A percentile compares a stretch with the other conserved stretches of the same genome.
phyloP scores from a whole-genome alignment of 2,329 filamentous ascomycete species.

The Colletotrichum australisinense region DNA sequence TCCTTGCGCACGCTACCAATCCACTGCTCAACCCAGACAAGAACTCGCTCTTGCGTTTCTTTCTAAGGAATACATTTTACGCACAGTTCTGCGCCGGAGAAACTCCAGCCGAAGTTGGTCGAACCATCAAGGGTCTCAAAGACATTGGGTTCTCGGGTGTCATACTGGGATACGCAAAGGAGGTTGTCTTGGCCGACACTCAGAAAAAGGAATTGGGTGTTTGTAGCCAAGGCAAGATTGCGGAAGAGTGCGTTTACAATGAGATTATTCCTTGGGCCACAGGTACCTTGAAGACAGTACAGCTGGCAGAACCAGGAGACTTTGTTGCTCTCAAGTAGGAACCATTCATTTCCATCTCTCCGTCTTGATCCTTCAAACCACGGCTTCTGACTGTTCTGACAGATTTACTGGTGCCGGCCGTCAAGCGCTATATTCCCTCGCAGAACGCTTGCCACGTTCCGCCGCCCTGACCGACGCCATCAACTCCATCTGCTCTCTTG shows the following conservation, averaged over 20 bases:
- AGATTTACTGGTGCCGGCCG: slow-evolving; percentile 86
- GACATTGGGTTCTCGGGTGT: slow-evolving; percentile 84
- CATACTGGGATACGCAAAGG: slow-evolving; percentile 85
- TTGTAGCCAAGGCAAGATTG: slow-evolving; percentile 59
- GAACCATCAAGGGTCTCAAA: slow-evolving; percentile 74
- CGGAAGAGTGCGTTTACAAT: slow-evolving; percentile 58
- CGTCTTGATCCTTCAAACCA: not conserved
- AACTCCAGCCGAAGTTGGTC: slow-evolving; percentile 73
- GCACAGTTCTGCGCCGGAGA: slow-evolving; percentile 92
- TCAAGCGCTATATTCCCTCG: slow-evolving; percentile 75
- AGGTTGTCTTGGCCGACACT: slow-evolving; percentile 76
- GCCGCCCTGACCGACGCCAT: slow-evolving; percentile 76
- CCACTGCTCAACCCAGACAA: slow-evolving; percentile 78
- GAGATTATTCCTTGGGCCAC: slow-evolving; percentile 79
- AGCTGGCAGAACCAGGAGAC: slow-evolving; percentile 73
- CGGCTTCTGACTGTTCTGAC: not conserved
- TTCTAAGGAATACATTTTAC: slow-evolving; percentile 88
- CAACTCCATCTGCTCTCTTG: slow-evolving; percentile 79
- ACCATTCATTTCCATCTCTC: not conserved
- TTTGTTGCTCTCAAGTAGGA: slow-evolving; percentile 73
- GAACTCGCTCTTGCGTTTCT: slow-evolving; percentile 76
- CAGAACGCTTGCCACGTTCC: slow-evolving; percentile 70
- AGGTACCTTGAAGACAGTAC: slow-evolving; percentile 80
- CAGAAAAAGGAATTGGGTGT: slow-evolving; percentile 58
- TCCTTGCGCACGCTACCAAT: slow-evolving; percentile 76